Evolutionary conservation across 805 yeast species (phyloP).

Genomic region (Ogataea degrootiae): DNA sequence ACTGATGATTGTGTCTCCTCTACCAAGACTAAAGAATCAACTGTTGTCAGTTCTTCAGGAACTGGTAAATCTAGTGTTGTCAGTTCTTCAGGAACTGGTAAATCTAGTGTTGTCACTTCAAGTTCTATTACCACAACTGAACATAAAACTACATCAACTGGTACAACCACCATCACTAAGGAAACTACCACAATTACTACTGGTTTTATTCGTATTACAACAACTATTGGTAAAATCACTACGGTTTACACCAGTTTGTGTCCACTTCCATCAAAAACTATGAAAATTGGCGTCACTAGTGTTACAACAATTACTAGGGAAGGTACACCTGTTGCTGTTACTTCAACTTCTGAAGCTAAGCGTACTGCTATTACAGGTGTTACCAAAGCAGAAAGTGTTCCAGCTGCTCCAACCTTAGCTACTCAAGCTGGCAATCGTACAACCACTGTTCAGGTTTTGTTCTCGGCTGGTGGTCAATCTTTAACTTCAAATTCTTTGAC

Average conservation of each 20-base stretch:
- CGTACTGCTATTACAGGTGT: too few species aligned
- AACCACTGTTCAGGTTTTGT: too few species aligned
- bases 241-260: background rate
- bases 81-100: background rate
- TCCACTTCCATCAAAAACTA: background rate
- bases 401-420: too few species aligned
- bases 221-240: background rate
- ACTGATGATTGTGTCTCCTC: background rate
- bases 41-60: background rate
- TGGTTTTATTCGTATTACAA: background rate
- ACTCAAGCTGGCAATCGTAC: too few species aligned
- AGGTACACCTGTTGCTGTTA: too few species aligned
- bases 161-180: background rate
- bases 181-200: background rate
- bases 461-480: too few species aligned
- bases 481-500: too few species aligned
- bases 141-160: background rate
- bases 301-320: too few species aligned
- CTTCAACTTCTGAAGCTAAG: too few species aligned
- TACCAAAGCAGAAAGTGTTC: too few species aligned
- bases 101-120: background rate
- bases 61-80: background rate
- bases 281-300: background rate
- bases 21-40: background rate
- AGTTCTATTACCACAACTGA: background rate